A percentile compares a stretch with the other conserved stretches of the same genome.
Conservation (phyloP, 495 filamentous ascomycete species). For the Letharia columbiana region DNA sequence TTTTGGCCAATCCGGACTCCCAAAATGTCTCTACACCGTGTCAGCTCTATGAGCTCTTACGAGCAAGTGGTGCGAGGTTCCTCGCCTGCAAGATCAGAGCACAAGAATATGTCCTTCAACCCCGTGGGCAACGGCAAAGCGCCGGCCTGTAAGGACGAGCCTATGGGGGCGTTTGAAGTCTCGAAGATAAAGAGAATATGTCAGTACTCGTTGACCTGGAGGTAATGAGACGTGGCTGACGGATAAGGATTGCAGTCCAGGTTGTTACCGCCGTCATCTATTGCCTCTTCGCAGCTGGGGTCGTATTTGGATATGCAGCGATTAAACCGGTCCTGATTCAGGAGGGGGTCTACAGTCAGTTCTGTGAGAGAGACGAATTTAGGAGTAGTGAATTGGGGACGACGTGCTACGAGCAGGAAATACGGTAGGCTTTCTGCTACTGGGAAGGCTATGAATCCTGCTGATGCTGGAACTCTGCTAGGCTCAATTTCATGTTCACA, state of each 20-base stretch:
- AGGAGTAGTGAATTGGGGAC: conserved; percentile 27
- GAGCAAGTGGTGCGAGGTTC: conserved; percentile 26
- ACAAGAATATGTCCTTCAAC: conserved; percentile 27
- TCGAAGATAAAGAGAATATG: conserved; percentile 43
- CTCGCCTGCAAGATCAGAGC: conserved; percentile 25
- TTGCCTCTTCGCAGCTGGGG: conserved; percentile 57
- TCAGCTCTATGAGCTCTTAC: conserved; percentile 27
- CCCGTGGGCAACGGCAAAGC: conserved; percentile 19
- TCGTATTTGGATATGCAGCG: conserved; percentile 68
- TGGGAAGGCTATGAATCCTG: neutral
- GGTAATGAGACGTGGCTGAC: neutral
- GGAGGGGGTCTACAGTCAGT: conserved; percentile 56
- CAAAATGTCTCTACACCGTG: conserved; percentile 27
- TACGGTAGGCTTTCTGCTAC: conserved; percentile 36
- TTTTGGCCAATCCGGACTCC: neutral
- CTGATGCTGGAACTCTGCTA: conserved; percentile 18
- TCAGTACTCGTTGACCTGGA: conserved; percentile 23
- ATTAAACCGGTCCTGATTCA: conserved; percentile 60
- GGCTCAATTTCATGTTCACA: conserved; percentile 63
- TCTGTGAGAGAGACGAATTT: conserved; percentile 43
- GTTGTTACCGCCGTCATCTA: conserved; percentile 50
- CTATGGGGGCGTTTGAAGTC: conserved; percentile 44
- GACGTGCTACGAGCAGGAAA: conserved; percentile 59
- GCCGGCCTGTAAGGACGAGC: conserved; percentile 25
- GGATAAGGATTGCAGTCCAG: conserved; percentile 38